Conservation (phyloP, 148 eudicot species). For the Polygonum aviculare region DNA sequence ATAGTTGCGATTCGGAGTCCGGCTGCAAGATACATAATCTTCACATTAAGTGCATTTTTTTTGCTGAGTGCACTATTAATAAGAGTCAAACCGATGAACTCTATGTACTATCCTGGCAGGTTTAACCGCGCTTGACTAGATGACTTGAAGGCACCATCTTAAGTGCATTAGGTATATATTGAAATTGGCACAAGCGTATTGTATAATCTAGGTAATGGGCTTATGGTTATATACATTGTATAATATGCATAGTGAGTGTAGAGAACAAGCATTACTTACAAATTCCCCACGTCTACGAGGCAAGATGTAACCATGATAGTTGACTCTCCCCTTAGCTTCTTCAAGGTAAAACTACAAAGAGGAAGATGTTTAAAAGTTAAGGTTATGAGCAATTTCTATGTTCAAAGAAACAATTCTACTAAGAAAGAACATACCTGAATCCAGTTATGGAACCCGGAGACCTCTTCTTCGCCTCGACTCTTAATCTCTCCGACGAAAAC, state of each 20-base stretch:
- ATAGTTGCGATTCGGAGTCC: conserved; percentile 75
- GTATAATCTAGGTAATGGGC: too few relatives aligned
- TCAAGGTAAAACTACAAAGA: conserved; percentile 84
- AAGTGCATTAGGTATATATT: too few relatives aligned
- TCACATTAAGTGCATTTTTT: background rate
- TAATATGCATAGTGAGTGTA: background rate
- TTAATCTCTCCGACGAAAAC: conserved; percentile 98
- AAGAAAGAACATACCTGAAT: conserved; percentile 51
- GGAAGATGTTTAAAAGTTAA: background rate
- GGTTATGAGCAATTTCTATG: too few relatives aligned
- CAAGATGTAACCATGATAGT: conserved; percentile 91
- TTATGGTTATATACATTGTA: background rate
- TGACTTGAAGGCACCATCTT: too few relatives aligned
- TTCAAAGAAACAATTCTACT: too few relatives aligned
- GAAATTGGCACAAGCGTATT: too few relatives aligned
- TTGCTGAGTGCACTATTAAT: too few relatives aligned
- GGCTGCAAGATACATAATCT: conserved; percentile 48
- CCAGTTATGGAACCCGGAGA: conserved; percentile 98
- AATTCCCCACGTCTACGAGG: conserved; percentile 71
- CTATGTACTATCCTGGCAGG: too few relatives aligned
- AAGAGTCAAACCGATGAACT: too few relatives aligned
- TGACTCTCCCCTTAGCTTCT: conserved; percentile 83
- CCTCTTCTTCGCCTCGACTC: conserved; percentile 56
- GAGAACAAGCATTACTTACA: conserved; percentile 31
- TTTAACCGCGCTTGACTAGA: too few relatives aligned